phyloP scores from a whole-genome alignment of 2,329 filamentous ascomycete species.

The Cladophialophora chaetospira region DNA sequence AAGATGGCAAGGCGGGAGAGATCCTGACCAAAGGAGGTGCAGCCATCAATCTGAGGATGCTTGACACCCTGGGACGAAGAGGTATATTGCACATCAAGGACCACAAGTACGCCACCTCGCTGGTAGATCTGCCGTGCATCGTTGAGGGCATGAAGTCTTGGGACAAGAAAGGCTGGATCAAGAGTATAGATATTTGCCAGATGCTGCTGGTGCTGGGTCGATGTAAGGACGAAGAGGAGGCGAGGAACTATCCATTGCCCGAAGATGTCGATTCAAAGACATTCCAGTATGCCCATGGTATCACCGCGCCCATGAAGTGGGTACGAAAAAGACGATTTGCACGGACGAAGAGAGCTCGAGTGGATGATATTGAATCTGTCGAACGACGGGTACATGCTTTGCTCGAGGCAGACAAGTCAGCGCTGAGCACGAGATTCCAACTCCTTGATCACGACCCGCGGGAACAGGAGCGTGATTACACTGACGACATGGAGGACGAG shows the following conservation, averaged over 20 bases:
- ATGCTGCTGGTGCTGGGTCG: slow-evolving; percentile 78
- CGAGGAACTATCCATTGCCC: slow-evolving; percentile 67
- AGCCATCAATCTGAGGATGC: slow-evolving; percentile 78
- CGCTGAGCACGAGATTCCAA: slow-evolving; percentile 63
- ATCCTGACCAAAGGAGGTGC: slow-evolving; percentile 66
- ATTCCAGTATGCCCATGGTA: slow-evolving; percentile 78
- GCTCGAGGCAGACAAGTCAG: slow-evolving; percentile 67
- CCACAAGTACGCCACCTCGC: slow-evolving; percentile 71
- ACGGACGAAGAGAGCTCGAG: slow-evolving; percentile 71
- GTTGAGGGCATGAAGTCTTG: slow-evolving; percentile 92
- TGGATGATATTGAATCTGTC: slow-evolving; percentile 81
- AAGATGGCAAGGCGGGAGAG: slow-evolving; percentile 74
- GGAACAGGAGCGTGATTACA: slow-evolving; percentile 43
- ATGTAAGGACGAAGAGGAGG: slow-evolving; percentile 68
- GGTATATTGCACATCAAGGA: slow-evolving; percentile 71
- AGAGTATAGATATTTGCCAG: slow-evolving; percentile 84
- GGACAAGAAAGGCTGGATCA: slow-evolving; percentile 85
- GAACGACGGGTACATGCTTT: slow-evolving; percentile 77
- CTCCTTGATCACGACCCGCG: slow-evolving; percentile 59
- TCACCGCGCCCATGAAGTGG: slow-evolving; percentile 86
- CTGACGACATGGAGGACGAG: slow-evolving; percentile 51
- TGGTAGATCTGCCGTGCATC: slow-evolving; percentile 84
- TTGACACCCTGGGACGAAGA: slow-evolving; percentile 69
- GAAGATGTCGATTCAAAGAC: slow-evolving; percentile 67
- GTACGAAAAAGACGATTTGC: slow-evolving; percentile 75